Percentiles rank a stretch among this genome's conserved stretches.
Conservation (phyloP, 768 basidiomycete species). For the Lepiota venenata region DNA sequence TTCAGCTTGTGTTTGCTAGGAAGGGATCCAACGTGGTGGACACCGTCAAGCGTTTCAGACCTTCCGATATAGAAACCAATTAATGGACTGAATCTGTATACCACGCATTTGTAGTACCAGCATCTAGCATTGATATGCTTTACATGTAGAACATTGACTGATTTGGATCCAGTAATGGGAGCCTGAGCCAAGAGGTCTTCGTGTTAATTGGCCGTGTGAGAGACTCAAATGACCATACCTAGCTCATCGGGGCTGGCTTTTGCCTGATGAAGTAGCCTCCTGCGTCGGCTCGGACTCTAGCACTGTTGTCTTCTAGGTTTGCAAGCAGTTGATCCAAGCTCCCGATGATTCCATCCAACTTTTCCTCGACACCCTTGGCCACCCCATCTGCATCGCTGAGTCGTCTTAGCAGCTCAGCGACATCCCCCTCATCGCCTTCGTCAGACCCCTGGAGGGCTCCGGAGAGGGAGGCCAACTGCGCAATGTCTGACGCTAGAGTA, state of each 20-base stretch:
- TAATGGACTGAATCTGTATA: conserved; percentile 8
- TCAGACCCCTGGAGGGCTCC: background rate
- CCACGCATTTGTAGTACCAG: conserved; percentile 10
- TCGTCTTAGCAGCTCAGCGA: conserved; percentile 49
- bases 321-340: conserved; percentile 54
- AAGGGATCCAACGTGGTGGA: conserved; percentile 78
- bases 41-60: conserved; percentile 69
- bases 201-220: too few species aligned
- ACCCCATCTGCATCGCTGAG: conserved; percentile 57
- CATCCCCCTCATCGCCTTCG: conserved; percentile 31
- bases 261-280: background rate
- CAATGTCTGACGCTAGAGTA: conserved; percentile 34
- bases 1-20: conserved; percentile 78
- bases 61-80: conserved; percentile 22
- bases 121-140: conserved; percentile 2
- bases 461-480: conserved; percentile 20
- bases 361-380: conserved; percentile 58
- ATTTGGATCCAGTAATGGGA: too few species aligned
- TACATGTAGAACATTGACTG: background rate
- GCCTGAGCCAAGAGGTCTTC: too few species aligned
- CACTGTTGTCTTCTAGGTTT: conserved; percentile 30
- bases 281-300: background rate
- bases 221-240: too few species aligned
- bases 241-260: background rate
- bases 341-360: conserved; percentile 57